phyloP scores from a whole-genome alignment of 2,329 filamentous ascomycete genomes.

The Ceratocystis variospora region DNA sequence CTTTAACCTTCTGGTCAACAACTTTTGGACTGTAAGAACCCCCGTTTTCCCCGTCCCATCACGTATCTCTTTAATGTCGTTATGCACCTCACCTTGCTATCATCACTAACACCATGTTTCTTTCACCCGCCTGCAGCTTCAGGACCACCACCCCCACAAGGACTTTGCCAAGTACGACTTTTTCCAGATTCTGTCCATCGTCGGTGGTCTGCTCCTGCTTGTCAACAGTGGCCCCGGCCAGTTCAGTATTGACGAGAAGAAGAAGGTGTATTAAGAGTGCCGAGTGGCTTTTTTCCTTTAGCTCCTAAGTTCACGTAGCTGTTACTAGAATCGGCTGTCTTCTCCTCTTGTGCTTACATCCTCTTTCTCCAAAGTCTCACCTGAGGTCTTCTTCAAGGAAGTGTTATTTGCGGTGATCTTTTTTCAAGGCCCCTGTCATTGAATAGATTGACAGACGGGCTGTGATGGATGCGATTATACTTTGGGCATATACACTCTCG shows the following conservation, averaged over 20 bases:
- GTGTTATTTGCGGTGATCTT: neutral
- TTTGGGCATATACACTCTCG: neutral
- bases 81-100: too few species aligned
- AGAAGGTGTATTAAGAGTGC: slow-evolving; percentile 79
- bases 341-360: neutral
- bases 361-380: neutral
- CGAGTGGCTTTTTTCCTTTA: neutral
- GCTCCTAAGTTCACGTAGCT: neutral
- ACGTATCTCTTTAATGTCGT: neutral
- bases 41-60: neutral
- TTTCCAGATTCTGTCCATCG: slow-evolving; percentile 98
- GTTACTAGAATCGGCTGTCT: neutral
- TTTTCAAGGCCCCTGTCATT: slow-evolving; percentile 3
- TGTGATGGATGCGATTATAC: slow-evolving; percentile 7
- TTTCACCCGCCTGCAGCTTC: slow-evolving; percentile 47
- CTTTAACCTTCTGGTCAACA: slow-evolving; percentile 96
- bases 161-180: slow-evolving; percentile 99
- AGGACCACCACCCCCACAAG: slow-evolving; percentile 97
- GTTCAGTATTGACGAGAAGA: slow-evolving; percentile 99
- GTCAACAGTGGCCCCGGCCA: slow-evolving; percentile 98
- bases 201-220: slow-evolving; percentile 85
- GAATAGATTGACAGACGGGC: neutral
- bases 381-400: neutral
- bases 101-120: slow-evolving; percentile 13
- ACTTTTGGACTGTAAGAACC: slow-evolving; percentile 89